Evolutionary conservation across 371 early-diverging fungal genomes (phyloP).

Genomic region (Mucor circinelloides): DNA sequence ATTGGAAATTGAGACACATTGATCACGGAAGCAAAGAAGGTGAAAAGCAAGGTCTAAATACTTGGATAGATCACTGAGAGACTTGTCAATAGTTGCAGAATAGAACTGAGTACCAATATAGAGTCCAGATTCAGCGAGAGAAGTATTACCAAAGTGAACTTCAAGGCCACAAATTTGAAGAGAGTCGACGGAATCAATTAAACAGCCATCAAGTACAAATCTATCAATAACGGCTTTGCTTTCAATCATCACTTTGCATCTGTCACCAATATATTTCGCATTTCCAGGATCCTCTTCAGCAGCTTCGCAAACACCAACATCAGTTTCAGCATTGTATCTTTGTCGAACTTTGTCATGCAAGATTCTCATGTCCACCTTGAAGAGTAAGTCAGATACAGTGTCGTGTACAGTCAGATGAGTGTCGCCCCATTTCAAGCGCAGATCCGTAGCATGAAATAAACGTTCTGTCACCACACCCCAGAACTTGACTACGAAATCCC

Average conservation of each 20-base stretch:
- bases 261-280: conserved; percentile 11
- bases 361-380: conserved; percentile 11
- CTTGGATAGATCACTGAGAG: conserved; percentile 1
- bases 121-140: conserved; percentile 5
- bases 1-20: conserved; percentile 13
- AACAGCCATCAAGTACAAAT: conserved; percentile 10
- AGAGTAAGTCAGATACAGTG: conserved; percentile 1
- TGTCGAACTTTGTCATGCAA: conserved; percentile 15
- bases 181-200: conserved; percentile 12
- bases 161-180: conserved; percentile 16
- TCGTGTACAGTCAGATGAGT: conserved; percentile 18
- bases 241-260: too few species aligned
- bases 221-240: conserved; percentile 16
- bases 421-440: too few species aligned
- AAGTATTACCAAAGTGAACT: conserved; percentile 4
- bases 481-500: too few species aligned
- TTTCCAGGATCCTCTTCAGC: conserved; percentile 11
- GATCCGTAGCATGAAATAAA: too few species aligned
- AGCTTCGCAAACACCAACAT: conserved; percentile 10
- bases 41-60: conserved; percentile 20
- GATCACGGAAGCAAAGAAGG: conserved; percentile 17
- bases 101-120: conserved; percentile 13
- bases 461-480: too few species aligned
- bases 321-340: conserved; percentile 6
- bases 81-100: conserved; percentile 6